Conservation (phyloP, 2,329 filamentous ascomycete genomes). For the Aspergillus unguis region DNA sequence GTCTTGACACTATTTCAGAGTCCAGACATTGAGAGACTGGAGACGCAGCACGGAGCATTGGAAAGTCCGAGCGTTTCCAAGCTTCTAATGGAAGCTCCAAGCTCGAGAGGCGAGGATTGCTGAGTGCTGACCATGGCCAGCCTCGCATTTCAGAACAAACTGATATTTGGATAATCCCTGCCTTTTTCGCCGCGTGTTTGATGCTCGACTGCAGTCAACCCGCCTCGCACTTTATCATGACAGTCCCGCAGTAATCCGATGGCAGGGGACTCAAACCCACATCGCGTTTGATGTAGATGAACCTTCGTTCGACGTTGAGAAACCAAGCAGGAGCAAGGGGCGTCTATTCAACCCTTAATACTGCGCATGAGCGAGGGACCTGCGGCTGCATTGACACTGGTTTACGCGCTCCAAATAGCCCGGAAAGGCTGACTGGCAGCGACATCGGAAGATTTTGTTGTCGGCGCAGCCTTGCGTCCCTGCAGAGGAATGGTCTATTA, state of each 20-base stretch:
- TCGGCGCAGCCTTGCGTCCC: background rate
- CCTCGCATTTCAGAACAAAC: background rate
- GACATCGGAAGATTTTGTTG: background rate
- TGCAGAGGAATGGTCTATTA: too few relatives aligned
- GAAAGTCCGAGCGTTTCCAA: too few relatives aligned
- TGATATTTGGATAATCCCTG: background rate
- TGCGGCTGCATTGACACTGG: background rate
- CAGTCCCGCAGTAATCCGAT: background rate
- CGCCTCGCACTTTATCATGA: background rate
- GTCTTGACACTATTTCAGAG: too few relatives aligned
- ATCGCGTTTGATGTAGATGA: background rate
- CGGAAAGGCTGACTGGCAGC: background rate
- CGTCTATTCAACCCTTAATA: background rate
- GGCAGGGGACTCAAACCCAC: background rate
- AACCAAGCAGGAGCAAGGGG: too few relatives aligned
- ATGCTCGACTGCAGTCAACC: background rate
- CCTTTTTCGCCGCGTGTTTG: background rate
- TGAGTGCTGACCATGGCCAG: too few relatives aligned
- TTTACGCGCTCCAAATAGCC: background rate
- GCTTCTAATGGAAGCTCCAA: too few relatives aligned
- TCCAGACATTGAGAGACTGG: too few relatives aligned
- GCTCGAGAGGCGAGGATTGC: too few relatives aligned
- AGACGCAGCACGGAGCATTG: too few relatives aligned
- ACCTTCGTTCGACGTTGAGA: too few relatives aligned
- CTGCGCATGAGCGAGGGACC: background rate